phyloP scores from a whole-genome alignment of 352 stramenopile species.

The Phytophthora uliginosa region DNA sequence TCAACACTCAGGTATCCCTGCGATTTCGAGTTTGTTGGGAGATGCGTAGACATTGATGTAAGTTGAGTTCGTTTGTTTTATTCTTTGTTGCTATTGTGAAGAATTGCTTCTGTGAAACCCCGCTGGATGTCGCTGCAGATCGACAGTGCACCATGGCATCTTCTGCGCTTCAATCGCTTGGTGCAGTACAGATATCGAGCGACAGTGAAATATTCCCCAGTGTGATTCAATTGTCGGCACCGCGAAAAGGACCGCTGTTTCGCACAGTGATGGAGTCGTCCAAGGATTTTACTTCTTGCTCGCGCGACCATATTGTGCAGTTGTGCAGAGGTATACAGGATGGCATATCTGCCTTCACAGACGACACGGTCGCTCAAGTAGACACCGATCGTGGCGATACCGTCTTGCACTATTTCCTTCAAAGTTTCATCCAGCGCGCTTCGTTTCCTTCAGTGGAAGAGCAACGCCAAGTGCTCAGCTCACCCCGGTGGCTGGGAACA shows the following conservation, averaged over 20 bases:
- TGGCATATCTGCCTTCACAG: constrained; percentile 39
- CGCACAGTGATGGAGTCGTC: constrained; percentile 29
- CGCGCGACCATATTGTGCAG: constrained; percentile 43
- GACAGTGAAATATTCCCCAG: constrained; percentile 47
- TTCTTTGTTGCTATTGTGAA: constrained; percentile 17
- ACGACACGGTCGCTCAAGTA: constrained; percentile 49
- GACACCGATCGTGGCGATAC: constrained; percentile 56
- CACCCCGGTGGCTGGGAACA: constrained; percentile 47
- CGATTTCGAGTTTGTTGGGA: background rate
- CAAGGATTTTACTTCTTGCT: constrained; percentile 45
- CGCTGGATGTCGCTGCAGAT: constrained; percentile 48
- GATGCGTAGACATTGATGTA: background rate
- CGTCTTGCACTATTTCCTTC: constrained; percentile 59
- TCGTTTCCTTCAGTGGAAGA: constrained; percentile 46
- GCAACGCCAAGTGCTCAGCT: constrained; percentile 40
- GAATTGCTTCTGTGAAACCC: constrained; percentile 57
- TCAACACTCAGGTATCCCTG: constrained; percentile 48
- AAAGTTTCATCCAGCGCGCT: constrained; percentile 43
- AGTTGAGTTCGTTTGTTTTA: background rate
- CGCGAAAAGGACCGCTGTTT: constrained; percentile 38
- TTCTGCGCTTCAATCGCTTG: constrained; percentile 44
- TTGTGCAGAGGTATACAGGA: constrained; percentile 54
- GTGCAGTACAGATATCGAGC: constrained; percentile 41
- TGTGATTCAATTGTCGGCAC: constrained; percentile 26
- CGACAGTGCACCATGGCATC: constrained; percentile 38